Base-by-base conservation (phyloP, 305 asterid species). In the Stenogyne calaminthoides region DNA sequence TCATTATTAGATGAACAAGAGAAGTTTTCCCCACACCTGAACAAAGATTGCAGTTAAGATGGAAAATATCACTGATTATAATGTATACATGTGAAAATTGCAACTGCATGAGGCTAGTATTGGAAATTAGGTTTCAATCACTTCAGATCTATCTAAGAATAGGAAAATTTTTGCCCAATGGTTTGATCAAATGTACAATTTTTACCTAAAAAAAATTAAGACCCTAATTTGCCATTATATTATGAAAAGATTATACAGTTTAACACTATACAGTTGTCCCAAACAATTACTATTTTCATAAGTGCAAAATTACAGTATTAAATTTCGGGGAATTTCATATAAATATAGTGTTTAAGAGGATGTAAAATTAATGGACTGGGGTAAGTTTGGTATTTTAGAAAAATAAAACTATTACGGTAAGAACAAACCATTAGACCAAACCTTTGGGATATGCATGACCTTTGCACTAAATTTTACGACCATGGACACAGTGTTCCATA, bases 21-120 rank as follows among this genome's bases (percentile, higher is more conserved):
- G 98, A 92, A 77, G 97, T 90, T 80, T 95, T 95, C 52, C 98
- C 98, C 68, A 95, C 97, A 79, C 98, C 98, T 95, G 78, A 68
- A 55, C 62, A 62, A 77, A 67, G 20, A 70, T 58, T 29, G 69
- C 60, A 75, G 37, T 68, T 44, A 65, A 22, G n/a, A 56, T 64
- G 65, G 52, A 36, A 16, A 67, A 32, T 9, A 16, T 18, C 15
- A 19, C 25, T 22, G 55, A 11, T 60, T 22, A 55, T 20, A 46
- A 25, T 14, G 60, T 19, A 16, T 2, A 34, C 34, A 9, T 6
- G 10, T 15, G 18, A 67, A 67, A 49, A 0, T 6, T 32, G 47
- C 62, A 27, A 42, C 64, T 15, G 49, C 72, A 16, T 9, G 62
- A 64, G 76, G 57, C 25, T 51, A 55, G 20, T 10, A 34, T 32